Conservation (phyloP, 345 rosid species). For the Populus tremula region DNA sequence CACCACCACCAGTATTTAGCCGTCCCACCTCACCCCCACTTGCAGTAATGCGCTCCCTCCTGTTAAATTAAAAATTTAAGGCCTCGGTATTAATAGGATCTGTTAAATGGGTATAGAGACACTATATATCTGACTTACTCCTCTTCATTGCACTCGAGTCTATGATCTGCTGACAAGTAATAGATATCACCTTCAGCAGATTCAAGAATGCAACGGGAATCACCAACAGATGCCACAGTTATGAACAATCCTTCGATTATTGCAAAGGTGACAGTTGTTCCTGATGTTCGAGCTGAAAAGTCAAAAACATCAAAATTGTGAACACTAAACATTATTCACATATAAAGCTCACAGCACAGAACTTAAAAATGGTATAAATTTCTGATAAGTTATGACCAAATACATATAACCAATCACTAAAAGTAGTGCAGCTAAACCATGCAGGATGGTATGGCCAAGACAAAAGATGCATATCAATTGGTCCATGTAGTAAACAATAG, state of each 20-base stretch:
- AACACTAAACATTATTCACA: not conserved
- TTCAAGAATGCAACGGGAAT: slow-evolving; percentile 95
- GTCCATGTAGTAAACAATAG: not conserved
- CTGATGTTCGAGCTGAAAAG: slow-evolving; percentile 76
- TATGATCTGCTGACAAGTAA: slow-evolving; percentile 91
- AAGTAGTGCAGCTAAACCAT: not conserved
- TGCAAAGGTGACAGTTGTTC: slow-evolving; percentile 91
- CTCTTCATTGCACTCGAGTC: slow-evolving; percentile 90
- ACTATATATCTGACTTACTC: slow-evolving; percentile 57
- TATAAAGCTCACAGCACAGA: not conserved
- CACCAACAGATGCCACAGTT: slow-evolving; percentile 98
- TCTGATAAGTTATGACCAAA: not conserved
- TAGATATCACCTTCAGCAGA: slow-evolving; percentile 89
- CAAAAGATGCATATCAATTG: not conserved
- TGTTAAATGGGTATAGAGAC: slow-evolving; percentile 1
- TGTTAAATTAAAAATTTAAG: slow-evolving; percentile 30
- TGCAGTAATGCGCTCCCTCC: slow-evolving; percentile 88
- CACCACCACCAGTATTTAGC: slow-evolving; percentile 94
- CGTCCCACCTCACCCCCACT: slow-evolving; percentile 99
- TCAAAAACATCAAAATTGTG: not conserved
- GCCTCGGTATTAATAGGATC: slow-evolving; percentile 14
- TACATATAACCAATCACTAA: not conserved
- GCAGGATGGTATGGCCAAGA: not conserved
- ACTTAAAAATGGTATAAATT: not conserved
- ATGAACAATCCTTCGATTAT: slow-evolving; percentile 89